Percentiles rank a stretch among this genome's conserved stretches.
phyloP scores from a whole-genome alignment of 2,329 filamentous ascomycete species.

The Epichloe typhina region DNA sequence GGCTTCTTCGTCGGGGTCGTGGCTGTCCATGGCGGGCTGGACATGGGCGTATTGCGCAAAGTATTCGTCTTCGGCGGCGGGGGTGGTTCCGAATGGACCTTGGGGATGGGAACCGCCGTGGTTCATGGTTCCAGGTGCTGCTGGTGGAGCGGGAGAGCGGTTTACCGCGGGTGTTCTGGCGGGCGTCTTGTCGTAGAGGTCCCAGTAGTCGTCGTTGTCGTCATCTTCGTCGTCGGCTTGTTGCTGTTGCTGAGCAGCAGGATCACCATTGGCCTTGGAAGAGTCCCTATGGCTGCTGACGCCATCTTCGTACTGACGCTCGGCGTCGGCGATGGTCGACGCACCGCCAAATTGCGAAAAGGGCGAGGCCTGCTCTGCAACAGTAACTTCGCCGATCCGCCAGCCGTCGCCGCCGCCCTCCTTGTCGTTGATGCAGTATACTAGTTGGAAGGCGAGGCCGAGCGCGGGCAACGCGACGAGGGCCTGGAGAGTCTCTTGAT shows the following conservation, averaged over 20 bases:
- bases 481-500: conserved; percentile 62
- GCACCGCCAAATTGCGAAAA: conserved; percentile 40
- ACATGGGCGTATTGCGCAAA: conserved; percentile 66
- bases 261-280: conserved; percentile 6
- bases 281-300: conserved; percentile 12
- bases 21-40: conserved; percentile 67
- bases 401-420: conserved; percentile 51
- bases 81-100: conserved; percentile 10
- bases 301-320: conserved; percentile 35
- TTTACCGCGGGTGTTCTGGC: conserved; percentile 49
- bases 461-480: conserved; percentile 49
- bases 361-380: conserved; percentile 42
- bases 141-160: conserved; percentile 46
- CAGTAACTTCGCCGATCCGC: conserved; percentile 57
- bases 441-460: conserved; percentile 48
- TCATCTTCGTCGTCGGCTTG: conserved; percentile 1
- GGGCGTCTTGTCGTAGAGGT: conserved; percentile 60
- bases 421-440: conserved; percentile 56
- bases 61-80: conserved; percentile 53
- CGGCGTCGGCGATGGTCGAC: conserved; percentile 44
- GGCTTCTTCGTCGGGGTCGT: conserved; percentile 62
- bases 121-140: conserved; percentile 15
- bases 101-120: conserved; percentile 6
- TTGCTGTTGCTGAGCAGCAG: conserved; percentile 3
- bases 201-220: conserved; percentile 65